Base-by-base conservation (phyloP, 164 flowering plant species). In the Nymphaea colorata region DNA sequence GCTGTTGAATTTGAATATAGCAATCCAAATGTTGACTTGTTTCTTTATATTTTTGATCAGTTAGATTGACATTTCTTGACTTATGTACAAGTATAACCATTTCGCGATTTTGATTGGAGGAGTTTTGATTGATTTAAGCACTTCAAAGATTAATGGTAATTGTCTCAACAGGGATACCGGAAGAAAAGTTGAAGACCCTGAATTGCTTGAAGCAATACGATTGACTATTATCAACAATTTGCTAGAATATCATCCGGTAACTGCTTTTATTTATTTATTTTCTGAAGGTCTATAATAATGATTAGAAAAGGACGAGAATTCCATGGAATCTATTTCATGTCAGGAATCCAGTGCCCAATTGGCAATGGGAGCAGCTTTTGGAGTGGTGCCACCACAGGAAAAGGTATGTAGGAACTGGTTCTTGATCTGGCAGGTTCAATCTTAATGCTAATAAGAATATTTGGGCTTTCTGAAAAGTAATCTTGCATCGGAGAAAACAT, bases 161-260 rank as follows among this genome's bases (percentile, higher is more conserved):
- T 51, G 12, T 51, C 57, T 8, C 3, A 51, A 51, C 82, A 90
- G 99, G 68, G 85, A 81, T 69, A 87, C 94, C 69, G 99, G 99
- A 6, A 80, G 99, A 71, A 95, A 92, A 76, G 83, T 95, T 66
- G 99, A 89, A 59, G 87, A 90, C 42, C 97, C 98, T 2, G 99
- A 95, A 80, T 76, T 92, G 82, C 87, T 95, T 42, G 99, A 95
- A 81, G 88, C 94, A 66, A 92, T 95, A 79, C 94, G 99, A 59
- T 80, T 92, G 83, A 92, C 98, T 43, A 83, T 95, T 67, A 92
- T 95, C 74, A 92, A 87, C 85, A 95, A 95, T 75, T 63, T 95
- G 74, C 82, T 95, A 15, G 65, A 90, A 75, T 95, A 87, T 77
- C 99, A 95, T 76, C 99, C 98, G 75, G 98, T 95, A 87, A 69